Conservation (phyloP, 2,329 filamentous ascomycete species). For the Bipolaris cookei region DNA sequence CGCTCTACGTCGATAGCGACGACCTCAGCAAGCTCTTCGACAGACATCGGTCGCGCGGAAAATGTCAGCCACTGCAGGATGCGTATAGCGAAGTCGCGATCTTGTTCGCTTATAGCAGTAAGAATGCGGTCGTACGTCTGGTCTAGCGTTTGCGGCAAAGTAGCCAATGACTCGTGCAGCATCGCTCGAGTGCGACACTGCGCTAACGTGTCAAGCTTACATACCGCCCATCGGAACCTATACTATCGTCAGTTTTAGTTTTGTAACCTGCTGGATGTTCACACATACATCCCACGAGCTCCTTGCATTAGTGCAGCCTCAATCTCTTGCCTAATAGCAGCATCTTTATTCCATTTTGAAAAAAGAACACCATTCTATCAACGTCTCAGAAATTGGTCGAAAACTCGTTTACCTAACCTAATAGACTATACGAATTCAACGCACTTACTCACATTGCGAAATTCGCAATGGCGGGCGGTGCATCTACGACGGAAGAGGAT, state of each 20-base stretch:
- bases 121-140: slow-evolving; percentile 41
- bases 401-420: too few relatives aligned
- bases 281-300: slow-evolving; percentile 34
- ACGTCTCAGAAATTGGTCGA: too few relatives aligned
- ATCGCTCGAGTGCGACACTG: slow-evolving; percentile 26
- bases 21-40: slow-evolving; percentile 35
- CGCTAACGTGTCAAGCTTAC: slow-evolving; percentile 32
- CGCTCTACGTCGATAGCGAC: slow-evolving; percentile 35
- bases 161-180: slow-evolving; percentile 28
- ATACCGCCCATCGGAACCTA: slow-evolving; percentile 40
- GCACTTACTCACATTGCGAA: too few relatives aligned
- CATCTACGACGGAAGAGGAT: too few relatives aligned
- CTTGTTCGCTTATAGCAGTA: slow-evolving; percentile 19
- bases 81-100: slow-evolving; percentile 25
- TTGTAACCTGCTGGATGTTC: not conserved
- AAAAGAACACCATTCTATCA: too few relatives aligned
- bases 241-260: slow-evolving; percentile 7
- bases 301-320: slow-evolving; percentile 30
- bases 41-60: slow-evolving; percentile 25
- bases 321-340: slow-evolving; percentile 34
- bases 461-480: too few relatives aligned
- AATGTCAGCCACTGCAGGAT: slow-evolving; percentile 38
- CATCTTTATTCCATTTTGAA: slow-evolving; percentile 37
- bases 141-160: slow-evolving; percentile 33
- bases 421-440: too few relatives aligned